These are phyloP conservation scores for Botrytis medusae DNA, from an alignment of 2,329 filamentous ascomycete genomes.

Conservation along the genomic window DNA sequence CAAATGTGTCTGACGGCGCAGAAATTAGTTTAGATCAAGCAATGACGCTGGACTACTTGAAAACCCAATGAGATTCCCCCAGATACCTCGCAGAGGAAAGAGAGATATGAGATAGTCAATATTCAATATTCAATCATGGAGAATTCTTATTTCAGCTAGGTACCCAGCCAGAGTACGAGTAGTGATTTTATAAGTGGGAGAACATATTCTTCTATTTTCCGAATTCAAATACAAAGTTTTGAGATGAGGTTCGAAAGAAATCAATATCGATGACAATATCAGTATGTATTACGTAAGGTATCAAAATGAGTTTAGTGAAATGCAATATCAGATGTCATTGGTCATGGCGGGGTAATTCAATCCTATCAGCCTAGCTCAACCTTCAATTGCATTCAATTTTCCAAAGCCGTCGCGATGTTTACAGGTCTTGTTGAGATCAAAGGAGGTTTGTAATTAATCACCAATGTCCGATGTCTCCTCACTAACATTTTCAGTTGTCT, in stretches of 20 bases:
- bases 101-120: neutral
- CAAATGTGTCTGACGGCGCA: neutral
- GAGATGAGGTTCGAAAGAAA: neutral
- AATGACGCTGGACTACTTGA: neutral
- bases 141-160: too few species aligned
- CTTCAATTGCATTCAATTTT: neutral
- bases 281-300: neutral
- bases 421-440: constrained; percentile 92
- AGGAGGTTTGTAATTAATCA: constrained; percentile 64
- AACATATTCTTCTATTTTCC: neutral
- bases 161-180: neutral
- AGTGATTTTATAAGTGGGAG: neutral
- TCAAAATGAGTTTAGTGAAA: neutral
- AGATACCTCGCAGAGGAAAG: neutral
- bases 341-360: constrained; percentile 12
- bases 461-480: constrained; percentile 2
- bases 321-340: neutral
- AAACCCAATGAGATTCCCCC: neutral
- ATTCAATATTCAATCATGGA: neutral
- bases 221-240: neutral
- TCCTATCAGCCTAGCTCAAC: constrained; percentile 6
- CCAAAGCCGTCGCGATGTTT: constrained; percentile 64
- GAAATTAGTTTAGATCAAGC: neutral
- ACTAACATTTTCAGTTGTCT: constrained; percentile 62
- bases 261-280: too few species aligned